Evolutionary conservation across 352 stramenopile species (phyloP).

Genomic region (Phytophthora multivora): DNA sequence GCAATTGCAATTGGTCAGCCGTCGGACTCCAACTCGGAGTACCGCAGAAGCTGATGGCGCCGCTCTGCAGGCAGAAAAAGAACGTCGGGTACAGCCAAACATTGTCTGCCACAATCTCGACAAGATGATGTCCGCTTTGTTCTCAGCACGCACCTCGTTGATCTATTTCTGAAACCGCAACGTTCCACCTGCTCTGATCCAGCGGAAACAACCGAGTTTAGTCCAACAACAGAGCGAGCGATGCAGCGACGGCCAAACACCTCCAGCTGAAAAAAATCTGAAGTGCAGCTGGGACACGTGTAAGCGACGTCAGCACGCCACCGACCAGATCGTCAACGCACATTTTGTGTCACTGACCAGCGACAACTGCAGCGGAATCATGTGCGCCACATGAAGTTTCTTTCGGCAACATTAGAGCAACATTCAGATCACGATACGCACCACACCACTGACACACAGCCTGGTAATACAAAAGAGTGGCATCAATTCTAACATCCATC

Average conservation of each 20-base stretch:
- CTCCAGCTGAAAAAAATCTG: constrained; percentile 19
- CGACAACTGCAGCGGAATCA: neutral
- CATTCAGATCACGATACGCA: constrained; percentile 6
- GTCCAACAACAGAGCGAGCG: constrained; percentile 1
- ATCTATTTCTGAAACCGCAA: too few species aligned
- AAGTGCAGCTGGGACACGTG: constrained; percentile 25
- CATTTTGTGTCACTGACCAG: neutral
- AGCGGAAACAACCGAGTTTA: neutral
- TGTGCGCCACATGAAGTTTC: constrained; percentile 21
- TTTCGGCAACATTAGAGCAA: constrained; percentile 2
- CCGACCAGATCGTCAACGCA: constrained; percentile 1
- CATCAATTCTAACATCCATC: constrained; percentile 2
- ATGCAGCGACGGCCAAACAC: constrained; percentile 13
- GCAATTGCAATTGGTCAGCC: constrained; percentile 1
- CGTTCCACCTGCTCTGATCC: too few species aligned
- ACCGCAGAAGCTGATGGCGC: constrained; percentile 9
- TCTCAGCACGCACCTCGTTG: too few species aligned
- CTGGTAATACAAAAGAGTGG: constrained; percentile 18
- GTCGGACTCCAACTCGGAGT: too few species aligned
- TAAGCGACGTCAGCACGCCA: constrained; percentile 5
- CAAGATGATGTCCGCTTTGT: constrained; percentile 13
- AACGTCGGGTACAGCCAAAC: neutral
- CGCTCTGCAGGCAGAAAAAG: constrained; percentile 11
- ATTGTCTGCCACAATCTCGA: neutral
- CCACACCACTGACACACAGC: constrained; percentile 10